A percentile compares a stretch with the other conserved stretches of the same genome.
phyloP scores from a whole-genome alignment of 2,329 filamentous ascomycete species.

The Venturia asperata region DNA sequence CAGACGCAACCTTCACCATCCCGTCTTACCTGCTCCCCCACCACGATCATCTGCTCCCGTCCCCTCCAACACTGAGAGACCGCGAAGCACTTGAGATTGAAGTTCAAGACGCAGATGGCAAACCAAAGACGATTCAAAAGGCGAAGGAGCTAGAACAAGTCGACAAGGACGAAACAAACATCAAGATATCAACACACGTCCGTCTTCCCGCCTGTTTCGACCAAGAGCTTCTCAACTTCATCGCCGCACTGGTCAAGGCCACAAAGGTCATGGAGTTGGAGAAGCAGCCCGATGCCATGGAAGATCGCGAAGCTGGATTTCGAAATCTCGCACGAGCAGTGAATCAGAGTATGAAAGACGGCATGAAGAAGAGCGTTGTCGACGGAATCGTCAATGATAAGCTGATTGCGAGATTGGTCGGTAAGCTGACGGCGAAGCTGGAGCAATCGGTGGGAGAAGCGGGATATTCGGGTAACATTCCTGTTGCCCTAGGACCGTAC shows the following conservation, averaged over 20 bases:
- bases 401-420: conserved; percentile 49
- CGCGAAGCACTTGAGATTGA: conserved; percentile 31
- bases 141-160: conserved; percentile 36
- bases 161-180: conserved; percentile 42
- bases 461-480: conserved; percentile 44
- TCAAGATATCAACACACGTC: conserved; percentile 43
- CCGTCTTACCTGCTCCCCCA: conserved; percentile 47
- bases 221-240: conserved; percentile 47
- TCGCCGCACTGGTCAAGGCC: conserved; percentile 50
- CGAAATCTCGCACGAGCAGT: conserved; percentile 25
- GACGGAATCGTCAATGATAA: conserved; percentile 45
- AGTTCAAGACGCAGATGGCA: conserved; percentile 38
- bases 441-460: conserved; percentile 45
- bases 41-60: conserved; percentile 47
- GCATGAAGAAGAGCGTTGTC: conserved; percentile 24
- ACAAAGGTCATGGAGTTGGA: conserved; percentile 51
- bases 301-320: conserved; percentile 26
- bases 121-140: conserved; percentile 38
- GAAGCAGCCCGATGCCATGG: conserved; percentile 36
- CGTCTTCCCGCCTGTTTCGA: conserved; percentile 45
- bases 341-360: conserved; percentile 35
- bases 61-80: conserved; percentile 31
- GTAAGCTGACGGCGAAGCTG: conserved; percentile 43
- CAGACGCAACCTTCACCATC: conserved; percentile 43
- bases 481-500: conserved; percentile 37